Evolutionary conservation across 1,139 yeast genomes (phyloP).

Genomic region (Pneumocystis wakefieldiae): DNA sequence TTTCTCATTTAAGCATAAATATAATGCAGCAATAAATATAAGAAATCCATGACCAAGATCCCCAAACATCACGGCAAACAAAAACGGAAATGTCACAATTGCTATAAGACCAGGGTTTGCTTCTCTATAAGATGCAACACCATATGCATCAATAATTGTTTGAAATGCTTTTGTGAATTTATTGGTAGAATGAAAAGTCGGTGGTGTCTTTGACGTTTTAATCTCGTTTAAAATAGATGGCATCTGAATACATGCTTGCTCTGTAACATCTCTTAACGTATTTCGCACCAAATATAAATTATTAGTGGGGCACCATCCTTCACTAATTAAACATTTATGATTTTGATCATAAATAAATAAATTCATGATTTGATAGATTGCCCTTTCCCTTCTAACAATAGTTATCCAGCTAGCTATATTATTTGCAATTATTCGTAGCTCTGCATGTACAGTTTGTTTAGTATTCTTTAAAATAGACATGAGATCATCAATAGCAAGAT

Average conservation of each 20-base stretch:
- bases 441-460: conserved; percentile 52
- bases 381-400: conserved; percentile 51
- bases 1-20: conserved; percentile 54
- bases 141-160: conserved; percentile 86
- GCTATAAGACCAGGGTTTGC: conserved; percentile 94
- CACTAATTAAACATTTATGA: conserved; percentile 83
- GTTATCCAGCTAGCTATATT: conserved; percentile 60
- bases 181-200: conserved; percentile 82
- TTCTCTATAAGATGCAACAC: conserved; percentile 85
- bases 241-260: conserved; percentile 39
- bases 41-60: conserved; percentile 92
- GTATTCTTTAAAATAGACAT: conserved; percentile 61
- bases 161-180: conserved; percentile 89
- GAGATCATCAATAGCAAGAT: conserved; percentile 46
- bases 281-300: conserved; percentile 34
- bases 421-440: conserved; percentile 57
- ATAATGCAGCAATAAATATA: conserved; percentile 54
- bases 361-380: conserved; percentile 61
- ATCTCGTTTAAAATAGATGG: conserved; percentile 72
- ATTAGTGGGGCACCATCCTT: conserved; percentile 79
- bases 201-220: conserved; percentile 72
- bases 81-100: conserved; percentile 87
- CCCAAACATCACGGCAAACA: conserved; percentile 99
- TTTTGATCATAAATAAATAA: conserved; percentile 71
- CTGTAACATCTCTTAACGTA: conserved; percentile 43